These are phyloP conservation scores for Trametes elegans DNA, from an alignment of 768 basidiomycete species.

Conservation along the genomic window DNA sequence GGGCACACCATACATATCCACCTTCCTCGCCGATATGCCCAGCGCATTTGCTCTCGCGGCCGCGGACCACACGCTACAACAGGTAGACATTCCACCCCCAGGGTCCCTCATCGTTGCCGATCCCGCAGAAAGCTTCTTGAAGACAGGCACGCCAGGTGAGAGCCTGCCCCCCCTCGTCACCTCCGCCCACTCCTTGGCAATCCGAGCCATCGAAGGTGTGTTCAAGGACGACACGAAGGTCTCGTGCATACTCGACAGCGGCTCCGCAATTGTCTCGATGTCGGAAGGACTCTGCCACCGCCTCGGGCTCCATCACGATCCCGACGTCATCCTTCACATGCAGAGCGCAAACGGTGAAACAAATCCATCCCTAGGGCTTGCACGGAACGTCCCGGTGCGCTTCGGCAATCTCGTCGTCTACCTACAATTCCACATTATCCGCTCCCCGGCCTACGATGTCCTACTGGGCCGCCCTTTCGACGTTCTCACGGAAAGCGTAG, in stretches of 20 bases:
- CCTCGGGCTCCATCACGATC: conserved; percentile 17
- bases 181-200: conserved; percentile 12
- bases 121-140: conserved; percentile 16
- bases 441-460: conserved; percentile 10
- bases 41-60: background rate
- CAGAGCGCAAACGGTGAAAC: conserved; percentile 15
- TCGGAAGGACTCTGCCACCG: conserved; percentile 19
- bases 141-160: background rate
- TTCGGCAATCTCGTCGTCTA: conserved; percentile 7
- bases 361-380: conserved; percentile 16
- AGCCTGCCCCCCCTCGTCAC: background rate
- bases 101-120: conserved; percentile 11
- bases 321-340: conserved; percentile 10
- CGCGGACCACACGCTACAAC: background rate
- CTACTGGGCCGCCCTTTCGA: conserved; percentile 14
- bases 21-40: conserved; percentile 7
- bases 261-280: conserved; percentile 25
- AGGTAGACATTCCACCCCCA: background rate
- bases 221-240: conserved; percentile 10
- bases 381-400: conserved; percentile 14
- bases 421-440: conserved; percentile 11
- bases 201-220: conserved; percentile 16
- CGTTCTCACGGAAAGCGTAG: background rate
- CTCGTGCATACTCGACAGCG: conserved; percentile 23
- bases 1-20: background rate